These are phyloP conservation scores for Exophiala sp. DNA, from an alignment of 2,329 filamentous ascomycete genomes.

Conservation along the genomic window DNA sequence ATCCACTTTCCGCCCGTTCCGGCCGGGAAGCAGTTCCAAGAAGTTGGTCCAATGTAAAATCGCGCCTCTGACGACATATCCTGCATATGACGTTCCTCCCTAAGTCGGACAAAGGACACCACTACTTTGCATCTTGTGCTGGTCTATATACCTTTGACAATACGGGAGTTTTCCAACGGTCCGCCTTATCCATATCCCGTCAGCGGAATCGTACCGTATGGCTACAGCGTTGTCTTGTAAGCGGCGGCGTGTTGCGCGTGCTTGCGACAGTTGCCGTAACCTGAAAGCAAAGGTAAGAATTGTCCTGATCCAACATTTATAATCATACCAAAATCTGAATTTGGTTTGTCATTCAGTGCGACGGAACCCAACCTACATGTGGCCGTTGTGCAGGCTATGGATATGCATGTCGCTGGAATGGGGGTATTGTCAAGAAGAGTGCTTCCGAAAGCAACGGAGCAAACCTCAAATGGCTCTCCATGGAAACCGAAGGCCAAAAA, in stretches of 20 bases:
- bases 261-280: slow-evolving; percentile 28
- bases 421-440: neutral
- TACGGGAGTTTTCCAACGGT: too few relatives aligned
- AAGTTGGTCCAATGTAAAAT: too few relatives aligned
- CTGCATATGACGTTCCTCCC: too few relatives aligned
- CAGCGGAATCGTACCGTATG: too few relatives aligned
- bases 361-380: slow-evolving; percentile 31
- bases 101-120: too few relatives aligned
- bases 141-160: too few relatives aligned
- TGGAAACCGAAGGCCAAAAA: slow-evolving; percentile 1
- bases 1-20: too few relatives aligned
- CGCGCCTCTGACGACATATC: too few relatives aligned
- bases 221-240: neutral
- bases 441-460: slow-evolving; percentile 9
- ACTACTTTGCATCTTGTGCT: too few relatives aligned
- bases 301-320: neutral
- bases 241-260: slow-evolving; percentile 26
- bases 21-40: too few relatives aligned
- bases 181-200: too few relatives aligned
- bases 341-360: slow-evolving; percentile 25
- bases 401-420: slow-evolving; percentile 30
- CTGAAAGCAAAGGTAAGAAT: slow-evolving; percentile 29
- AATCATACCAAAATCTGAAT: too few relatives aligned
- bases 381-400: slow-evolving; percentile 32
- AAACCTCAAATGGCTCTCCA: neutral